phyloP scores from a whole-genome alignment of 139 green algal genomes.

The Diplosphaera chodatii region DNA sequence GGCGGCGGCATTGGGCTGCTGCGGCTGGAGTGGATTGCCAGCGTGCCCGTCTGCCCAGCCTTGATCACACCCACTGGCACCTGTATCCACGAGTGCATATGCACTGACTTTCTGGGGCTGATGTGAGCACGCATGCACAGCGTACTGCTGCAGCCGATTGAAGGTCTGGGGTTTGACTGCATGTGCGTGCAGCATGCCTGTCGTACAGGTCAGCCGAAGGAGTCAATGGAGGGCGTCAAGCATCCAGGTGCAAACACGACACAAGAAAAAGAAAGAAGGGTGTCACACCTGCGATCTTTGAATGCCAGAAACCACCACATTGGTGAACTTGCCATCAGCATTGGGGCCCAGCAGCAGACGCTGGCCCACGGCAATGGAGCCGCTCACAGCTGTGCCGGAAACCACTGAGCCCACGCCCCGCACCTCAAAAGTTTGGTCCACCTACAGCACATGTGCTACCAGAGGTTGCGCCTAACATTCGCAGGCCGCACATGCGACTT shows the following conservation, averaged over 20 bases:
- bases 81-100: too few species aligned
- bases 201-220: too few species aligned
- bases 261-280: not conserved
- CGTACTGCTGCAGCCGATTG: too few species aligned
- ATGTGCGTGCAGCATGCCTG: too few species aligned
- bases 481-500: too few species aligned
- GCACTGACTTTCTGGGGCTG: too few species aligned
- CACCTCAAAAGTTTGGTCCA: conserved; percentile 71
- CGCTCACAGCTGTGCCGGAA: conserved; percentile 62
- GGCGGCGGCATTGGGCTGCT: not conserved
- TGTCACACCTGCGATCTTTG: conserved; percentile 50
- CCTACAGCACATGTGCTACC: conserved; percentile 32
- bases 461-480: too few species aligned
- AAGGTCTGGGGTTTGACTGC: too few species aligned
- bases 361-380: conserved; percentile 46
- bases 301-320: conserved; percentile 53
- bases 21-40: conserved; percentile 11
- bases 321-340: conserved; percentile 45
- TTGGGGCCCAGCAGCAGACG: conserved; percentile 60
- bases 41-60: conserved; percentile 57
- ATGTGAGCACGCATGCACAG: too few species aligned
- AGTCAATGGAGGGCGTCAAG: too few species aligned
- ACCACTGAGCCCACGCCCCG: conserved; percentile 65
- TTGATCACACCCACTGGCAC: conserved; percentile 48
- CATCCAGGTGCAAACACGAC: not conserved